A percentile compares a stretch with the other conserved stretches of the same genome.
Conservation (phyloP, 2,329 filamentous ascomycete species). For the Colletotrichum acutatum region DNA sequence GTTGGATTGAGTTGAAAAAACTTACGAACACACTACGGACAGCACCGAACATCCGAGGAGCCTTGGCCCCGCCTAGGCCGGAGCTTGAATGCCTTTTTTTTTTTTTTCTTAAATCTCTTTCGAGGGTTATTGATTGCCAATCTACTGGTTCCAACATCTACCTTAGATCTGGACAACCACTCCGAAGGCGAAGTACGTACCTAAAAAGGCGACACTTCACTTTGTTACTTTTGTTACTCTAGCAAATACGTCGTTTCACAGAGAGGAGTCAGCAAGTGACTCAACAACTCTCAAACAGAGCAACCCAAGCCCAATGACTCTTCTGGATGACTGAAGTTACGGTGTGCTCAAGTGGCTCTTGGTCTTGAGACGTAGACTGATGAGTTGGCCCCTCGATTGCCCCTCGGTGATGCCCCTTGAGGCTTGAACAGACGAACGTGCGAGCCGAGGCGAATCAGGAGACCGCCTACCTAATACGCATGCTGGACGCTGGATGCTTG, state of each 20-base stretch:
- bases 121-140: too few species aligned
- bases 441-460: constrained; percentile 18
- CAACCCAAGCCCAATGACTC: neutral
- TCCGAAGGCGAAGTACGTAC: neutral
- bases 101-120: too few species aligned
- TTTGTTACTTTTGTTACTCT: too few species aligned
- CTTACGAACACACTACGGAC: neutral
- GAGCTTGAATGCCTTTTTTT: neutral
- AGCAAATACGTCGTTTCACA: too few species aligned
- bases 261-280: neutral
- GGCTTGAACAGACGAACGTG: neutral
- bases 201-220: neutral
- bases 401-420: constrained; percentile 11
- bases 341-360: neutral
- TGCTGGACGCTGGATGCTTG: neutral
- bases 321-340: constrained; percentile 9
- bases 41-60: constrained; percentile 24
- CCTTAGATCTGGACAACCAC: neutral
- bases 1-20: neutral
- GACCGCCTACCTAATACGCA: constrained; percentile 20
- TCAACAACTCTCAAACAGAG: neutral
- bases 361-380: neutral
- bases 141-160: too few species aligned
- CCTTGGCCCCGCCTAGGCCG: neutral
- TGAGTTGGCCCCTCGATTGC: constrained; percentile 18